A percentile compares a stretch with the other conserved stretches of the same genome.
phyloP scores from a whole-genome alignment of 768 basidiomycete genomes.

The Rhodotorula kratochvilovae region DNA sequence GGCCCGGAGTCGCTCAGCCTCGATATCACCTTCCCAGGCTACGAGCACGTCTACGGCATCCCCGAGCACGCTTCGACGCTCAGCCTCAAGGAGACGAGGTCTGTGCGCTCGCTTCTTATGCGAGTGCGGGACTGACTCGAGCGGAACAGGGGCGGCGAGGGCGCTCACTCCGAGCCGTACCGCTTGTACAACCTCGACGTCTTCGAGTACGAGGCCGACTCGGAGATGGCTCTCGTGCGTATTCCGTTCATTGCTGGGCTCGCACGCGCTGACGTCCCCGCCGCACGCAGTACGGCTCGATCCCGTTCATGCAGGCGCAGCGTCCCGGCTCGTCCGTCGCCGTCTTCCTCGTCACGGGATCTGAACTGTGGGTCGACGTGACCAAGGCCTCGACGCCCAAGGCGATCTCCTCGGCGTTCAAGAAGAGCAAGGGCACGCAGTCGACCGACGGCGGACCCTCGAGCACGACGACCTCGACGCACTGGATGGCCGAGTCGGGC shows the following conservation, averaged over 20 bases:
- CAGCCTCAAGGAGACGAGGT: constrained; percentile 73
- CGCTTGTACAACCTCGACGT: constrained; percentile 92
- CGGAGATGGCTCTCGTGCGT: constrained; percentile 47
- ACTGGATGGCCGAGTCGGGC: constrained; percentile 97
- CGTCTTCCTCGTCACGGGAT: constrained; percentile 77
- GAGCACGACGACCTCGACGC: constrained; percentile 65
- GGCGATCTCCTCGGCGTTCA: constrained; percentile 43
- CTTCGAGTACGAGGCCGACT: constrained; percentile 79
- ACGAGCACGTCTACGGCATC: constrained; percentile 87
- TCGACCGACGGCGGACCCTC: constrained; percentile 6
- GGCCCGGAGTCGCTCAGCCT: constrained; percentile 91
- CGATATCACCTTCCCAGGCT: constrained; percentile 88
- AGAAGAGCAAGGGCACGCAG: constrained; percentile 16
- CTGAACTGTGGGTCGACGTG: constrained; percentile 94
- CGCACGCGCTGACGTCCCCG: constrained; percentile 47
- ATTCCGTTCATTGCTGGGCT: not conserved
- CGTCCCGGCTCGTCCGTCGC: constrained; percentile 80
- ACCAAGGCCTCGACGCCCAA: constrained; percentile 57
- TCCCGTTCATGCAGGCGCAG: constrained; percentile 90
- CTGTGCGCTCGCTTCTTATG: not conserved
- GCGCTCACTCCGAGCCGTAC: constrained; percentile 82
- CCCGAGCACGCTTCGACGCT: constrained; percentile 91
- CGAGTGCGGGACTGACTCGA: not conserved
- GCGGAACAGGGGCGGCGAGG: constrained; percentile 59
- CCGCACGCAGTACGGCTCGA: constrained; percentile 81